phyloP scores from a whole-genome alignment of 139 green algal genomes.

The Chlamydomonas sphaeroides region DNA sequence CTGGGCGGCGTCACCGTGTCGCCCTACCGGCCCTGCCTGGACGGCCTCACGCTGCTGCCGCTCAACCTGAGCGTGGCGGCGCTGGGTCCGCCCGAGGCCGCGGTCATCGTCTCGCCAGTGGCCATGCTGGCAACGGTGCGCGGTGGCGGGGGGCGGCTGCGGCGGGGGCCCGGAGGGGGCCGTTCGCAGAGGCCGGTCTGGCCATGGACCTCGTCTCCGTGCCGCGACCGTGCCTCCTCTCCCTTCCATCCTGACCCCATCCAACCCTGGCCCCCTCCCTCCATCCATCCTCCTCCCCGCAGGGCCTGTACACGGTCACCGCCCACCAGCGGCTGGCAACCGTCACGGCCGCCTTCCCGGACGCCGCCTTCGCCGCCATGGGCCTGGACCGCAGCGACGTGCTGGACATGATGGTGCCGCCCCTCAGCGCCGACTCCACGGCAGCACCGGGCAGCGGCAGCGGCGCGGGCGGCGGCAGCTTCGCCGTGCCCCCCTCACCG shows the following conservation, averaged over 20 bases:
- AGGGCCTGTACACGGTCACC: constrained; percentile 23
- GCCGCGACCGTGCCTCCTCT: too few relatives aligned
- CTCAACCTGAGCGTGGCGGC: constrained; percentile 13
- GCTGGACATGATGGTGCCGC: not conserved
- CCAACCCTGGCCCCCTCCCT: too few relatives aligned
- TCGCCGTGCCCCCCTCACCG: not conserved
- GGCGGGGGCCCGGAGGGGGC: too few relatives aligned
- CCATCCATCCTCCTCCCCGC: not conserved
- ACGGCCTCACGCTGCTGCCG: not conserved
- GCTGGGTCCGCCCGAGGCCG: not conserved
- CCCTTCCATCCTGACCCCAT: not conserved
- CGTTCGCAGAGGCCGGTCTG: too few relatives aligned
- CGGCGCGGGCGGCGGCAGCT: too few relatives aligned
- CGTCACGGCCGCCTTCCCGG: not conserved
- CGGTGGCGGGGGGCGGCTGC: too few relatives aligned
- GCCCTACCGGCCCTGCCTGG: constrained; percentile 16
- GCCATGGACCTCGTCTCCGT: too few relatives aligned
- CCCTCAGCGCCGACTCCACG: too few relatives aligned
- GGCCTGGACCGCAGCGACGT: not conserved
- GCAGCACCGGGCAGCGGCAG: too few relatives aligned
- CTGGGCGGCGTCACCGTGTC: constrained; percentile 16
- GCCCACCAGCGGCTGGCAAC: not conserved
- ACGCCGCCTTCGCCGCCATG: constrained; percentile 20
- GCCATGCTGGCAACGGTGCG: constrained; percentile 27
- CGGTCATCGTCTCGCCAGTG: constrained; percentile 22